Evolutionary conservation across 805 yeast genomes (phyloP).

Genomic region (Ogataea kodamae): DNA sequence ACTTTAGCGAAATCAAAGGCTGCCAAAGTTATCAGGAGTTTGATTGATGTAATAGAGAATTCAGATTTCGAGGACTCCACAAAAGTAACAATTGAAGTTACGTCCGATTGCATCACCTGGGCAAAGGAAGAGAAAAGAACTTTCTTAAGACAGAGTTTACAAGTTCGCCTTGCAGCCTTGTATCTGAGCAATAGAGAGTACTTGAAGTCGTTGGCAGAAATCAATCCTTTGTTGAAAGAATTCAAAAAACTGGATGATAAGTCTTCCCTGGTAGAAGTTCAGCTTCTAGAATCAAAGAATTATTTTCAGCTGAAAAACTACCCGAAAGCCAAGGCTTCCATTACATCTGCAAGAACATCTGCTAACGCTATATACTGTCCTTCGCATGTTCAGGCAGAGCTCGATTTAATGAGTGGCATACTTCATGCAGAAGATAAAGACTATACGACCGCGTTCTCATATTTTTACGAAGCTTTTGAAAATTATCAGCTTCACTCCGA

Average conservation of each 20-base stretch:
- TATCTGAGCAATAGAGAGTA: constrained; percentile 62
- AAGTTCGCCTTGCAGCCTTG: constrained; percentile 75
- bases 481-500: constrained; percentile 63
- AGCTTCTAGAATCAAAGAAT: constrained; percentile 82
- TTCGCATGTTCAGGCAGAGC: constrained; percentile 87
- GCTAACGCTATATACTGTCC: constrained; percentile 98
- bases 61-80: constrained; percentile 49
- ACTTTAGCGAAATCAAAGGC: constrained; percentile 90
- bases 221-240: constrained; percentile 70
- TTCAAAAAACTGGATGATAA: constrained; percentile 94
- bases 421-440: constrained; percentile 96
- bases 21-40: constrained; percentile 79
- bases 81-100: constrained; percentile 68
- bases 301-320: constrained; percentile 89
- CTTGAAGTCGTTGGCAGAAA: constrained; percentile 68
- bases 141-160: constrained; percentile 83
- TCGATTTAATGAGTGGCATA: constrained; percentile 93
- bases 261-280: constrained; percentile 92
- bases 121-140: constrained; percentile 77
- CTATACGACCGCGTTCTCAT: constrained; percentile 92
- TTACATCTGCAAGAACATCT: constrained; percentile 92
- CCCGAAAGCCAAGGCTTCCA: constrained; percentile 86
- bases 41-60: constrained; percentile 73
- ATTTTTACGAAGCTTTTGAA: constrained; percentile 93
- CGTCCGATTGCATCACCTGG: constrained; percentile 84